Evolutionary conservation across 345 rosid genomes (phyloP), one percentile per base, ranked within the genome.

Genomic region (Arabis hirsuta): DNA sequence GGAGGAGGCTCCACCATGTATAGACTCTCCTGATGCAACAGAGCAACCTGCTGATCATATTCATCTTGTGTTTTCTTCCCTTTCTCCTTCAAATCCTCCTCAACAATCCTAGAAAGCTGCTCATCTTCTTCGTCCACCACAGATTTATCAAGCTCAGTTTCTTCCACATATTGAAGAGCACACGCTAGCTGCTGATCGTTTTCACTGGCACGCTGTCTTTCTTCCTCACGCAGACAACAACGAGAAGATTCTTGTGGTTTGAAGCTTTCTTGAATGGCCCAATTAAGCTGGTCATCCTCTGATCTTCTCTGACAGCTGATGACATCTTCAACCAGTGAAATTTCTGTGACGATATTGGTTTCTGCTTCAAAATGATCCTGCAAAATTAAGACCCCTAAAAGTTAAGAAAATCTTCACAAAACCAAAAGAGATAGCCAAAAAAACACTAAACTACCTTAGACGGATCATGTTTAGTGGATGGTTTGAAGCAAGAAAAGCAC

Each of bases 1-100:
- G 69, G 84, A 78, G 87, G 85, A 71, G 86, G 57, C 39, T 51
- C 61, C 12, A 77, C 82, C 56, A 81, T 38, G 31, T 24, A 69
- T 62, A 90, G 69, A 71, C 94, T 88, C 72, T 86, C 89, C 77
- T 92, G 91, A 54, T 87, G 12, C 59, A 82, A 84, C 81, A 53
- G 77, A 46, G 98, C 94, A 46, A 83, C 81, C 69, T 75, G 77
- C 76, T 82, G 92, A 72, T 84, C 69, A 46, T 24, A 55, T 67
- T 59, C 74, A 5, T 44, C 39, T 26, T 5, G 39, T 9, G n/a
- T 57, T 10, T 16, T 34, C 59, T 81, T 43, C 5, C 38, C 82
- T 82, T 44, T 82, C 68, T 43, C 79, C 81, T 16, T 82, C 71
- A 31, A 47, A 26, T 43, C 75, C 62, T 55, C 32, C 7, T 67